Evolutionary conservation across 345 rosid genomes (phyloP), one percentile per base, ranked within the genome.

Genomic region (Arabis alpina): DNA sequence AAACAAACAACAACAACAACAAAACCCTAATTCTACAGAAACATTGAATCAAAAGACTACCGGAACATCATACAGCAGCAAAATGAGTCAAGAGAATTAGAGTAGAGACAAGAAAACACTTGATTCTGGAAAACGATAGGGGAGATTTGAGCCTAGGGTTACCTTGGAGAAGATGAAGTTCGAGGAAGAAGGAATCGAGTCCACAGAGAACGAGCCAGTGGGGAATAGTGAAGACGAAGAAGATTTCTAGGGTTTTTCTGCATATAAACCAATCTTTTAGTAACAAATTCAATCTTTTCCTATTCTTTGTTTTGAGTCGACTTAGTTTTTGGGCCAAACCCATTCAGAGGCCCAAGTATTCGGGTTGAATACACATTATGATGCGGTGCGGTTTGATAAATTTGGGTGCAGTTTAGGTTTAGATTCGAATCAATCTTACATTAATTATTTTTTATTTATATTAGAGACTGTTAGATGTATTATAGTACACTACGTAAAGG

Each of bases 191-290:
- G 8, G 54, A 52, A 66, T 12, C 68, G 61, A 59, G 61, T 42
- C 61, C 32, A 51, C 54, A 50, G 62, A 48, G 61, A 73, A 6
- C 15, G 61, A 66, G 77, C 77, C 77, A 66, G 54, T 65, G 61
- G 24, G 57, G 48, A 63, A 52, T 16, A 13, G 39, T 2, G 61
- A 51, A 41, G 37, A 34, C 6, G n/a, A 28, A 41, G 60, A 24
- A 5, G 45, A n/a, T 14, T 19, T 42, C 57, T 72, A 64, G 76
- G 76, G 70, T 28, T 72, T 64, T 54, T 8, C 14, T 14, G 57
- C 24, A 6, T 27, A 6, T 25, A 60, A 42, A n/a, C 13, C 16
- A 60, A 66, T 24, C 0, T n/a, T 37, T 65, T 24, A n/a, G n/a
- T n/a, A 9, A 9, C 10, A 10, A 36, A 36, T 36, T 8, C 8